A percentile compares a stretch with the other conserved stretches of the same genome.
Evolutionary conservation across 176 grass and related monocot species (phyloP).

Genomic region (Saccharum spontaneum): DNA sequence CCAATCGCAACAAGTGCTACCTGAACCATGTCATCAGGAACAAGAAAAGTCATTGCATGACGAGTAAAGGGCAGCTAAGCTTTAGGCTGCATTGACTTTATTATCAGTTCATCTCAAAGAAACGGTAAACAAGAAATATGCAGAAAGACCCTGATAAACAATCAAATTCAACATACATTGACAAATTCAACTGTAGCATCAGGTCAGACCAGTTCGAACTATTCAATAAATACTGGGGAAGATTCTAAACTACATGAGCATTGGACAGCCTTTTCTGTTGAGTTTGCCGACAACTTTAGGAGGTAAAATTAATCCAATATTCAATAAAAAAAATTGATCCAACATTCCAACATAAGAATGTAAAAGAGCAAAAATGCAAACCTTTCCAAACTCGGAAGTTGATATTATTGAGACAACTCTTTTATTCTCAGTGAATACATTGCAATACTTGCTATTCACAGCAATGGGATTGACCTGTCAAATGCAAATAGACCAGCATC

Average conservation of each 20-base stretch:
- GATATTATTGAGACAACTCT: conserved; percentile 86
- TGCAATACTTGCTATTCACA: conserved; percentile 97
- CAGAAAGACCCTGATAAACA: not conserved
- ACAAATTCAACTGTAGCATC: not conserved
- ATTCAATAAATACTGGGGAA: not conserved
- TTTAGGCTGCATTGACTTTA: not conserved
- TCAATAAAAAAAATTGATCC: not conserved
- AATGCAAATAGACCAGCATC: conserved; percentile 23
- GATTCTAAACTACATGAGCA: not conserved
- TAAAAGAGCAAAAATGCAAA: conserved; percentile 30
- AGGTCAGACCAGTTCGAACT: not conserved
- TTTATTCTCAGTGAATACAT: conserved; percentile 98
- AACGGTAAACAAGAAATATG: not conserved
- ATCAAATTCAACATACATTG: not conserved
- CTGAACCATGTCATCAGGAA: conserved; percentile 44
- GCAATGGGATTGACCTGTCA: conserved; percentile 97
- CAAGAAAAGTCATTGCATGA: conserved; percentile 5
- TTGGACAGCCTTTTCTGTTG: not conserved
- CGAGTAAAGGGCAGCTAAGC: not conserved
- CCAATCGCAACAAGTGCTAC: conserved; percentile 98
- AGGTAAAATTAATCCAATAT: not conserved
- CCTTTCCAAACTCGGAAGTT: conserved; percentile 90
- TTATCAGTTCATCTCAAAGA: not conserved
- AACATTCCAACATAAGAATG: not conserved
- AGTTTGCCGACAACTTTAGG: not conserved